A percentile compares a stretch with the other conserved stretches of the same genome.
Conservation (phyloP, 139 green algal genomes). For the Volvox africanus region DNA sequence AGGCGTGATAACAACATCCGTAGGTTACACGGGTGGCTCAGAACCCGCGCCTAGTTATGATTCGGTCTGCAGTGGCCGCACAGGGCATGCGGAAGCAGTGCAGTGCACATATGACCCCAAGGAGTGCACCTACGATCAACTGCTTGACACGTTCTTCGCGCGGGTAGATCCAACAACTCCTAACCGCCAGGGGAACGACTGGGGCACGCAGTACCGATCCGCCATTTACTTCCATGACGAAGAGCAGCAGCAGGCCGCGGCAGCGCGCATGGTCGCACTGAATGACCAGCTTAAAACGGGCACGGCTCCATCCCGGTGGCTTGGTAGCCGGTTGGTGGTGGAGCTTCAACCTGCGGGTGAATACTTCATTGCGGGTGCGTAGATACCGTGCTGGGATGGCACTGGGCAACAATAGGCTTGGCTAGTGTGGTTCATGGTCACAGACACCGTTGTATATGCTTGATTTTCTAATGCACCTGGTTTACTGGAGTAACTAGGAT, state of each 20-base stretch:
- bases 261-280: slow-evolving; percentile 57
- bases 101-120: slow-evolving; percentile 85
- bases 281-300: slow-evolving; percentile 57
- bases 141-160: slow-evolving; percentile 85
- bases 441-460: no score
- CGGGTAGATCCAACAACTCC: slow-evolving; percentile 82
- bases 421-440: no score
- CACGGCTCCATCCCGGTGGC: slow-evolving; percentile 23
- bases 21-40: slow-evolving; percentile 81
- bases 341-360: slow-evolving; percentile 67
- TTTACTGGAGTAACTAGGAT: no score
- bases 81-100: slow-evolving; percentile 74
- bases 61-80: slow-evolving; percentile 79
- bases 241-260: slow-evolving; percentile 66
- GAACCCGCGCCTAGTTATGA: slow-evolving; percentile 78
- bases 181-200: slow-evolving; percentile 83
- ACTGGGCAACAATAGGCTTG: no score
- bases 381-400: no score
- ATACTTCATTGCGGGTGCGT: slow-evolving; percentile 54
- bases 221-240: slow-evolving; percentile 87
- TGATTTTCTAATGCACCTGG: no score
- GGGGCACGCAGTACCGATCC: slow-evolving; percentile 86
- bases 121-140: slow-evolving; percentile 70
- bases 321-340: slow-evolving; percentile 73
- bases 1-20: slow-evolving; percentile 76